These are phyloP conservation scores for Pseudopyrenochaeta lycopersici DNA, from an alignment of 2,329 filamentous ascomycete genomes.

Conservation along the genomic window DNA sequence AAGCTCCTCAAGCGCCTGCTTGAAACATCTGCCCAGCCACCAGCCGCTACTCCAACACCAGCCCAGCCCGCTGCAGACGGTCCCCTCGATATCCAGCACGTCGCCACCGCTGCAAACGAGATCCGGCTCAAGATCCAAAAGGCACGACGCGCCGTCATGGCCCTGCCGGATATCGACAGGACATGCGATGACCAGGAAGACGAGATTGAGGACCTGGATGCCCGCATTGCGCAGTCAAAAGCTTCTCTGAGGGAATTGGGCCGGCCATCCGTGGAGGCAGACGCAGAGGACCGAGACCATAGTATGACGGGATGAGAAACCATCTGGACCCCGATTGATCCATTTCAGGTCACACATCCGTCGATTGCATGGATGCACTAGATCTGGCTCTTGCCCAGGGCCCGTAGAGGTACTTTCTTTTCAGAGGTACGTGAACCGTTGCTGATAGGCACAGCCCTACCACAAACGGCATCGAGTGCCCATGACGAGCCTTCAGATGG, in stretches of 20 bases:
- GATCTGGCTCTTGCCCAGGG: conserved; percentile 30
- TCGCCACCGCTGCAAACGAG: conserved; percentile 78
- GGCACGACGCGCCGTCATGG: conserved; percentile 72
- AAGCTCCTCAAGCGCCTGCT: conserved; percentile 79
- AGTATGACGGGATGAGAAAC: conserved; percentile 49
- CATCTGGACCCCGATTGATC: conserved; percentile 38
- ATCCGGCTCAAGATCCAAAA: conserved; percentile 86
- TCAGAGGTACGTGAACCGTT: too few relatives aligned
- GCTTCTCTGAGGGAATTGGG: conserved; percentile 43
- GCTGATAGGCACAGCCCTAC: too few relatives aligned
- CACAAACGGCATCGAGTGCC: too few relatives aligned
- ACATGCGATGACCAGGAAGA: conserved; percentile 73
- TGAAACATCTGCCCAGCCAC: conserved; percentile 51
- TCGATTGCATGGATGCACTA: conserved; percentile 44
- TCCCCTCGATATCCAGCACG: conserved; percentile 73
- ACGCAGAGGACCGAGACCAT: conserved; percentile 35
- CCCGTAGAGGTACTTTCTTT: conserved; percentile 13
- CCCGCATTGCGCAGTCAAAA: conserved; percentile 69
- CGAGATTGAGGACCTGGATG: conserved; percentile 74
- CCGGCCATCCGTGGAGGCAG: conserved; percentile 25
- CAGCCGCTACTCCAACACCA: conserved; percentile 34
- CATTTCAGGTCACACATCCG: conserved; percentile 29
- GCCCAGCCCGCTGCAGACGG: conserved; percentile 38
- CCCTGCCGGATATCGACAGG: conserved; percentile 75
- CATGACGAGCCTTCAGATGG: too few relatives aligned